Evolutionary conservation across 202 grass and related monocot genomes (phyloP).

Genomic region (Sporobolus alterniflorus): DNA sequence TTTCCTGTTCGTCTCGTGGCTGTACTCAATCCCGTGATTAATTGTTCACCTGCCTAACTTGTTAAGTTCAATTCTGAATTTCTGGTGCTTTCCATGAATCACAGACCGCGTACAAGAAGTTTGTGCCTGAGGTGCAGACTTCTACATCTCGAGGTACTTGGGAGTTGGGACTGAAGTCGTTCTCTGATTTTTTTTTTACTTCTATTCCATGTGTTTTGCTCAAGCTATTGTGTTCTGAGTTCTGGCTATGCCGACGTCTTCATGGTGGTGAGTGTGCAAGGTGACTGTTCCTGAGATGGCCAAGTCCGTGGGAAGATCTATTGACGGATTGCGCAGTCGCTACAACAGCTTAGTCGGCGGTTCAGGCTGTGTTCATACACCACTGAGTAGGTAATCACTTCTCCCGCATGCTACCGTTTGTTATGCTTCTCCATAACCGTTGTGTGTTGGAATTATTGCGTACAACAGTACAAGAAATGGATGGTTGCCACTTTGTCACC

Average conservation of each 20-base stretch:
- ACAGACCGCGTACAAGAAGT: slow-evolving; percentile 80
- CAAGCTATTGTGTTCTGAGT: slow-evolving; percentile 10
- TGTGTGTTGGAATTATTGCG: neutral
- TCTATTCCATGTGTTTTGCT: neutral
- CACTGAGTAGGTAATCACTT: slow-evolving; percentile 6
- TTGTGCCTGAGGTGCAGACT: slow-evolving; percentile 73
- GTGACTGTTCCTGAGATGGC: slow-evolving; percentile 67
- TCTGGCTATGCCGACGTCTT: too few relatives aligned
- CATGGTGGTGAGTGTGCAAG: slow-evolving; percentile 64
- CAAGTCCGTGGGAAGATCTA: slow-evolving; percentile 44
- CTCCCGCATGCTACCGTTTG: neutral
- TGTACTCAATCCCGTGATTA: neutral
- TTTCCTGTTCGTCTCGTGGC: neutral
- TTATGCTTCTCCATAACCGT: neutral
- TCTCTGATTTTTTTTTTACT: slow-evolving; percentile 17
- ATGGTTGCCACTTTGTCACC: neutral
- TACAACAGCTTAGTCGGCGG: slow-evolving; percentile 47
- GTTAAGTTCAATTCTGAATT: slow-evolving; percentile 5
- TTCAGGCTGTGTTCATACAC: neutral
- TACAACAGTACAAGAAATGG: neutral
- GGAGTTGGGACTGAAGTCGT: neutral
- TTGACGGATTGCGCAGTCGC: slow-evolving; percentile 72
- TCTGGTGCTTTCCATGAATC: slow-evolving; percentile 6
- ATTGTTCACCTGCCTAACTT: neutral
- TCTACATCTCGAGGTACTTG: slow-evolving; percentile 75